phyloP scores from a whole-genome alignment of 331 rosid species.

The Telfairia occidentalis region DNA sequence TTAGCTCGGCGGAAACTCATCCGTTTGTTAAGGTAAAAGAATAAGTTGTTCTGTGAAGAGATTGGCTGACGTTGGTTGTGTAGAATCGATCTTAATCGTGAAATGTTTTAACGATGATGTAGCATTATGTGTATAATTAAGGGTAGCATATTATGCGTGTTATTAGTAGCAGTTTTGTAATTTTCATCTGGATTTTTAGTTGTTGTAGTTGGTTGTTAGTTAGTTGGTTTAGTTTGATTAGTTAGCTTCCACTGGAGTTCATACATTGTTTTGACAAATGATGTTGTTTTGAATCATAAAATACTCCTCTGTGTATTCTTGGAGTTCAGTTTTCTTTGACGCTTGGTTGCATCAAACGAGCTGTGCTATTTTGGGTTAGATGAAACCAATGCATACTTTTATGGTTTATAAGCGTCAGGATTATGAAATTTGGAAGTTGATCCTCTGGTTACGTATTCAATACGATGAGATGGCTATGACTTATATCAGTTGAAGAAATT shows the following conservation, averaged over 20 bases:
- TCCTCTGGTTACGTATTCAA: background rate
- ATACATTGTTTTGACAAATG: background rate
- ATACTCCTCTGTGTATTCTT: background rate
- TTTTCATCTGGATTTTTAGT: background rate
- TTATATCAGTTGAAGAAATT: background rate
- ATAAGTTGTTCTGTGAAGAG: background rate
- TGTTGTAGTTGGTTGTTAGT: background rate
- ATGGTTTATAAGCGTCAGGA: background rate
- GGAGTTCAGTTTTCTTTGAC: background rate
- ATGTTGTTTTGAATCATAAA: background rate
- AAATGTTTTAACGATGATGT: background rate
- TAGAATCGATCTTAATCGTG: background rate
- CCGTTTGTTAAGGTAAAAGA: slow-evolving; percentile 57
- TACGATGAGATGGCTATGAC: background rate
- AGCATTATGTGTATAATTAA: background rate
- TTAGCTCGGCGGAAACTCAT: slow-evolving; percentile 32
- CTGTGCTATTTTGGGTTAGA: background rate
- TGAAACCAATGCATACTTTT: background rate
- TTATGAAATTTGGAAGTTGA: background rate
- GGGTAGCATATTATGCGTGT: background rate
- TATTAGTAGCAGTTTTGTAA: background rate
- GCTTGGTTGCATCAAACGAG: background rate
- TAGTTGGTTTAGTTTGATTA: background rate
- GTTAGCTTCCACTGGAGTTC: background rate
- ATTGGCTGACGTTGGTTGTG: background rate